Conservation (phyloP, 768 basidiomycete species). For the Pleurotus tuber-regium region DNA sequence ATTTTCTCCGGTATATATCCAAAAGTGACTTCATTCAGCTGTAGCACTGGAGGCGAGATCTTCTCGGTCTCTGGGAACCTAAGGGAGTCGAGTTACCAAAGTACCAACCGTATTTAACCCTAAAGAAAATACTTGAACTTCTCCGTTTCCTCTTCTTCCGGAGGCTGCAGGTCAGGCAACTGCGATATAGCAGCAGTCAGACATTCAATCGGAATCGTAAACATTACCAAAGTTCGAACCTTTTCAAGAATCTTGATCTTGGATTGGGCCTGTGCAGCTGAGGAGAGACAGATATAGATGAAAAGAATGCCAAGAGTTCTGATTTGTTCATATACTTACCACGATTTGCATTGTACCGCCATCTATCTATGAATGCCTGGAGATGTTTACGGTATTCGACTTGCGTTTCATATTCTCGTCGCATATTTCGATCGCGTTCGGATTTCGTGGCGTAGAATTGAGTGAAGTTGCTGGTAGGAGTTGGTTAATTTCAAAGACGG, state of each 20-base stretch:
- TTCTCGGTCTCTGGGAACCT: constrained; percentile 97
- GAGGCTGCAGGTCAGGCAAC: constrained; percentile 91
- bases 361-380: constrained; percentile 97
- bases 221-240: constrained; percentile 32
- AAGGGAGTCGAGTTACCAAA: too few species aligned
- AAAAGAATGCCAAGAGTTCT: not conserved
- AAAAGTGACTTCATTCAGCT: constrained; percentile 88
- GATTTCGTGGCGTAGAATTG: constrained; percentile 99
- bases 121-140: constrained; percentile 92
- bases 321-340: constrained; percentile 40
- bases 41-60: constrained; percentile 92
- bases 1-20: constrained; percentile 79
- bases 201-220: too few species aligned
- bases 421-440: constrained; percentile 87
- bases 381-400: constrained; percentile 93
- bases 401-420: constrained; percentile 95
- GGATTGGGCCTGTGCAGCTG: constrained; percentile 79
- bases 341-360: constrained; percentile 97
- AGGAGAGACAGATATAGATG: constrained; percentile 22
- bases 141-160: constrained; percentile 90
- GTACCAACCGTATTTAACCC: too few species aligned
- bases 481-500: constrained; percentile 10
- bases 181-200: too few species aligned
- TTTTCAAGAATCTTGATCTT: constrained; percentile 79
- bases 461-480: constrained; percentile 74